phyloP scores from a whole-genome alignment of 1,139 yeast genomes.

The Dujonia santamariae region DNA sequence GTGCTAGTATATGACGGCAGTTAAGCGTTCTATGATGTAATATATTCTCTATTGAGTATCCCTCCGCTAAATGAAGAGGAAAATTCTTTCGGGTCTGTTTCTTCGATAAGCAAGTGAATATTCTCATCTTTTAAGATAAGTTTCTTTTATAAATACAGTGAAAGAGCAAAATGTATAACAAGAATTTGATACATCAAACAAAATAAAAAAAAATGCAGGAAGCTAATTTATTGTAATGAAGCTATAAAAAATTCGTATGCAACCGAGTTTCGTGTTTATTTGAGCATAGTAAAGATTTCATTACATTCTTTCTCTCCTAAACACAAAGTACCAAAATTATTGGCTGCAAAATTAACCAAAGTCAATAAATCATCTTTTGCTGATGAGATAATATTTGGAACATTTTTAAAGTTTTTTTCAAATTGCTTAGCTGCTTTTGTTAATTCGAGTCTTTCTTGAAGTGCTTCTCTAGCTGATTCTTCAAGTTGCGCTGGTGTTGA shows the following conservation, averaged over 20 bases:
- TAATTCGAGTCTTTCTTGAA: slow-evolving; percentile 11
- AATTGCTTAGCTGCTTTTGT: slow-evolving; percentile 16
- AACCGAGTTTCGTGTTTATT: no score
- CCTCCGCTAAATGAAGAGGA: no score
- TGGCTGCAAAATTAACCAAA: slow-evolving; percentile 27
- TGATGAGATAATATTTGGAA: slow-evolving; percentile 18
- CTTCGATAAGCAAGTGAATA: no score
- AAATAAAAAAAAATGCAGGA: neutral
- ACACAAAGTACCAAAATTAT: slow-evolving; percentile 25
- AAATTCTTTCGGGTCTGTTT: no score
- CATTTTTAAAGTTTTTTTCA: slow-evolving; percentile 23
- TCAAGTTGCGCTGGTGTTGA: slow-evolving; percentile 18
- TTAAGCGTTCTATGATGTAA: no score
- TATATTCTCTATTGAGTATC: no score
- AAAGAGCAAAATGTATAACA: neutral
- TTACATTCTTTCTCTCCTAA: slow-evolving; percentile 15
- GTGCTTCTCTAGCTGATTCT: slow-evolving; percentile 11
- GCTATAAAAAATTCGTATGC: no score
- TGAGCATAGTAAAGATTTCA: slow-evolving; percentile 3
- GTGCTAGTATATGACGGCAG: no score
- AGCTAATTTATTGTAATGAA: no score
- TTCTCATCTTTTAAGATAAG: no score
- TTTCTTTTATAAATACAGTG: no score
- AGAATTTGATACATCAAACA: neutral
- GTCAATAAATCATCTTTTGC: slow-evolving; percentile 18